Evolutionary conservation across 2,329 filamentous ascomycete species (phyloP).

Genomic region (Colletotrichum aenigma): DNA sequence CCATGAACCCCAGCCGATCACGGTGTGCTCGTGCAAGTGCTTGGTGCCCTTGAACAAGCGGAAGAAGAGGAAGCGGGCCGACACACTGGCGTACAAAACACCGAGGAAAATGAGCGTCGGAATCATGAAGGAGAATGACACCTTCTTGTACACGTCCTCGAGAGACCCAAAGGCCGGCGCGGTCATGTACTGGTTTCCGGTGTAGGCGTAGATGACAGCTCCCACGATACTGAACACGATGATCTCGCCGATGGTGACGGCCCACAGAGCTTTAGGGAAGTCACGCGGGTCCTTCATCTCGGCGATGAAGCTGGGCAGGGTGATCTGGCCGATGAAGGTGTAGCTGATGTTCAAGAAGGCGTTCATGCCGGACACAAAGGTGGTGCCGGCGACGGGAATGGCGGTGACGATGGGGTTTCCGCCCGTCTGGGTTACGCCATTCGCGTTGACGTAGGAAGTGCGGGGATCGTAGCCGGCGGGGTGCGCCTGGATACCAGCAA

Average conservation of each 20-base stretch:
- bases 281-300: constrained; percentile 83
- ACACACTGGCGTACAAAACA: constrained; percentile 88
- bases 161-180: constrained; percentile 87
- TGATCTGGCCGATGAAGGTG: constrained; percentile 96
- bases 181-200: constrained; percentile 87
- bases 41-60: constrained; percentile 77
- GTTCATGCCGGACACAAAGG: constrained; percentile 81
- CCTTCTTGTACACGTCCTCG: constrained; percentile 80
- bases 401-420: constrained; percentile 73
- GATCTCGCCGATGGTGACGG: constrained; percentile 86
- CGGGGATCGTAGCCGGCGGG: constrained; percentile 69
- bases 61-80: constrained; percentile 91
- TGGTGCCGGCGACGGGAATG: constrained; percentile 70
- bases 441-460: constrained; percentile 35
- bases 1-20: constrained; percentile 83
- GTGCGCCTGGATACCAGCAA: constrained; percentile 76
- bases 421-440: constrained; percentile 31
- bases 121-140: constrained; percentile 94
- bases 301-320: constrained; percentile 90
- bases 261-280: constrained; percentile 92
- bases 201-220: constrained; percentile 82
- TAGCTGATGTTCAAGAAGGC: constrained; percentile 96
- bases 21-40: constrained; percentile 81
- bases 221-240: constrained; percentile 86
- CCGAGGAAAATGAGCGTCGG: constrained; percentile 93